These are phyloP conservation scores for Trichoderma simmonsii DNA, from an alignment of 2,329 filamentous ascomycete genomes.

Conservation along the genomic window DNA sequence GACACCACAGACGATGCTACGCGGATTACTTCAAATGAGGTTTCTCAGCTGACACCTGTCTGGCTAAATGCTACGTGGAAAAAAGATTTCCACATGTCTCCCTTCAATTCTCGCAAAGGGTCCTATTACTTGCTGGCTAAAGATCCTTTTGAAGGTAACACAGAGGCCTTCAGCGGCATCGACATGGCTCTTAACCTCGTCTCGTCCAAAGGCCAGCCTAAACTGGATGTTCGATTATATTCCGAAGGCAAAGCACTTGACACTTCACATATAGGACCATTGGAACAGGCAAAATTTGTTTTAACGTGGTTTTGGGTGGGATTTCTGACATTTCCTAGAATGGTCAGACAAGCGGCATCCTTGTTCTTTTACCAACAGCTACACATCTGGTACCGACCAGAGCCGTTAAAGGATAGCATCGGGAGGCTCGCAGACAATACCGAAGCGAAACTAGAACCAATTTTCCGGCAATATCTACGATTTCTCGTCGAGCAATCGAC, in stretches of 20 bases:
- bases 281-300: constrained; percentile 47
- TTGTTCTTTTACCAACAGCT: constrained; percentile 57
- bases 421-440: constrained; percentile 48
- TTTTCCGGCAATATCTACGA: constrained; percentile 48
- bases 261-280: constrained; percentile 42
- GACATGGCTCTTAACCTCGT: constrained; percentile 59
- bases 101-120: constrained; percentile 64
- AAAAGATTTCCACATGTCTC: constrained; percentile 75
- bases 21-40: constrained; percentile 3
- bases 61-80: constrained; percentile 52
- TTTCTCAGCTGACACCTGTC: not conserved
- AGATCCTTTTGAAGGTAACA: constrained; percentile 42
- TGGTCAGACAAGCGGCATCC: constrained; percentile 56
- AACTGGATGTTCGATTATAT: constrained; percentile 59
- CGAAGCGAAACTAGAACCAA: constrained; percentile 46
- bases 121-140: constrained; percentile 49
- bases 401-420: constrained; percentile 56
- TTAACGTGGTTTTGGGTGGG: constrained; percentile 64
- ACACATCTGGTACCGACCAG: constrained; percentile 63
- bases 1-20: constrained; percentile 27
- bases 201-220: constrained; percentile 58
- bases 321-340: constrained; percentile 63
- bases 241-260: constrained; percentile 51
- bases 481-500: constrained; percentile 48
- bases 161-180: constrained; percentile 42